phyloP scores from a whole-genome alignment of 208 protist genomes.

The Acanthamoeba triangularis region DNA sequence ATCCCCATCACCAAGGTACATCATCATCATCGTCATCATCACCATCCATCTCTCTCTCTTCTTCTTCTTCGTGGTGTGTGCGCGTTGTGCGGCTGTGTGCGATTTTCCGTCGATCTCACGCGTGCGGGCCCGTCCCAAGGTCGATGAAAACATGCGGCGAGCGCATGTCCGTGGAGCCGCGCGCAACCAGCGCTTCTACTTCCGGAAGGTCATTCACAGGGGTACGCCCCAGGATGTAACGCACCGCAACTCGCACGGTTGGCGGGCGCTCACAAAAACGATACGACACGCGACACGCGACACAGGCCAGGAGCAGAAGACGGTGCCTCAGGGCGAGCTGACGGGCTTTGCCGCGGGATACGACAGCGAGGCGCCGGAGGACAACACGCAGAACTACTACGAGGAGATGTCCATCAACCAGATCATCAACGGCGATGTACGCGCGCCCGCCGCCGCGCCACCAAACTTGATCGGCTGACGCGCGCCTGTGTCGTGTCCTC shows the following conservation, averaged over 20 bases:
- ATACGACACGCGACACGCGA: too few relatives aligned
- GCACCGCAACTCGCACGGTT: conserved; percentile 58
- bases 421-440: conserved; percentile 96
- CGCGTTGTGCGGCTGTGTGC: too few relatives aligned
- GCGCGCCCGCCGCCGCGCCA: neutral
- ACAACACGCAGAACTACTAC: conserved; percentile 81
- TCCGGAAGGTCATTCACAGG: conserved; percentile 94
- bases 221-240: conserved; percentile 28
- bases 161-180: conserved; percentile 96
- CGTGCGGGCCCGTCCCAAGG: conserved; percentile 79
- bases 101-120: neutral
- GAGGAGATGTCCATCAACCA: conserved; percentile 96
- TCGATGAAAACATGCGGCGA: conserved; percentile 98
- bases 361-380: neutral
- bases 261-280: neutral
- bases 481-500: too few relatives aligned
- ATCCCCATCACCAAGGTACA: too few relatives aligned
- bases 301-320: conserved; percentile 1
- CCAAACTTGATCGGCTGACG: conserved; percentile 1
- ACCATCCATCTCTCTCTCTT: neutral
- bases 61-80: too few relatives aligned
- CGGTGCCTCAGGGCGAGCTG: neutral
- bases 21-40: neutral
- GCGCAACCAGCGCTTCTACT: conserved; percentile 95
- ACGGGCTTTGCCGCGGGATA: neutral